A percentile compares a stretch with the other conserved stretches of the same genome.
These are phyloP conservation scores for Amaranthus hypochondriacus DNA, from an alignment of 148 eudicot genomes.

Conservation along the genomic window DNA sequence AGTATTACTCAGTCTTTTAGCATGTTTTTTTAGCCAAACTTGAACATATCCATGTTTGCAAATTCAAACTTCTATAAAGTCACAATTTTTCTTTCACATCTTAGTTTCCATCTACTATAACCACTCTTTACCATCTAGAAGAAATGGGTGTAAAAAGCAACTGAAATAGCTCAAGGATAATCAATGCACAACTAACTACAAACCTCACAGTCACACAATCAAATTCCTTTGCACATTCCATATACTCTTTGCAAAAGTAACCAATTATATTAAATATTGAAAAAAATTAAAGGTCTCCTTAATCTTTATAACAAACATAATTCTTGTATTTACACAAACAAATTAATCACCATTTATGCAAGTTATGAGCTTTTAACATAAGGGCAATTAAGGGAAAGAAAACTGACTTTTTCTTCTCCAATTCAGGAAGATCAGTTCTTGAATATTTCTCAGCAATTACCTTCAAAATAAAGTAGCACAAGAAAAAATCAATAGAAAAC, in stretches of 20 bases:
- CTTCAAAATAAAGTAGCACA: conserved; percentile 30
- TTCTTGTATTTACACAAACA: no score
- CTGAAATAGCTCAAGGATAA: not conserved
- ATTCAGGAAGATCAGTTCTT: conserved; percentile 68
- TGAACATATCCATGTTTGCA: no score
- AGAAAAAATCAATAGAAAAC: conserved; percentile 1
- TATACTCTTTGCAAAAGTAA: not conserved
- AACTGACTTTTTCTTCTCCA: conserved; percentile 90
- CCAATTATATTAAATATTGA: no score
- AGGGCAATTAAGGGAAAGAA: not conserved
- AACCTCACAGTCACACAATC: not conserved
- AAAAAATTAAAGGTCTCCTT: no score
- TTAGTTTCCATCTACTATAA: not conserved
- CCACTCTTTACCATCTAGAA: not conserved
- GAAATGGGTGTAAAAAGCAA: not conserved
- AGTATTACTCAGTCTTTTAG: no score
- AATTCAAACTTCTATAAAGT: no score
- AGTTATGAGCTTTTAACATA: not conserved
- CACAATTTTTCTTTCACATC: not conserved
- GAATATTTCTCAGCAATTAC: conserved; percentile 80
- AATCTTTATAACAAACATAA: no score
- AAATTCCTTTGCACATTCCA: not conserved
- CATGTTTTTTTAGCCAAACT: no score
- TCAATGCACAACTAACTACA: not conserved
- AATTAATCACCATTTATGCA: no score